Evolutionary conservation across 2,329 filamentous ascomycete genomes (phyloP), one percentile per base, ranked within the genome.

Genomic region (Nannizzia gypsea): DNA sequence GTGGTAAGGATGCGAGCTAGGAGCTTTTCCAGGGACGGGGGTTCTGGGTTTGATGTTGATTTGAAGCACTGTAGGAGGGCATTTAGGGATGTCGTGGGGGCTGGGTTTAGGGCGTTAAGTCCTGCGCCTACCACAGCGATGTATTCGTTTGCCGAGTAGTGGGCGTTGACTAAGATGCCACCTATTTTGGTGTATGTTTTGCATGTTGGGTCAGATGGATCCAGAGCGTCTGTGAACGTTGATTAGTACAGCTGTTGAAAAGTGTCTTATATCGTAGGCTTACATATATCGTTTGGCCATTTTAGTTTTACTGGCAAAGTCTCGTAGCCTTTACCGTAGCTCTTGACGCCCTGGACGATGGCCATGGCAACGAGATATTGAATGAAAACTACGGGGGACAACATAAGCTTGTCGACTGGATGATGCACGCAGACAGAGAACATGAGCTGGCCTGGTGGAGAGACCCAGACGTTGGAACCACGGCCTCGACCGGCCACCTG

Each of bases 271-370:
- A n/a, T n/a, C n/a, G n/a, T n/a, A n/a, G 31, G 73, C 80, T 72
- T 73, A 85, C 84, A 92, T 59, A 99, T 89, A 69, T 99, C 93
- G 68, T 99, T 99, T 9, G 93, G 93, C 93, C 93, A 99, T 73
- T 99, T 99, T 34, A 99, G 76, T 70, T 88, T 90, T 44, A 99
- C 80, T 0, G 89, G 88, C 3, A 97, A 72, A 0, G 83, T 78
- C 4, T 83, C 79, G 72, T 95, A 97, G 6, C 86, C 89, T 1
- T 74, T 73, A 56, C 86, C 90, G 69, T 97, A 97, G 26, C 79
- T 81, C 64, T 88, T 86, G 63, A 97, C 85, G 0, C 89, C 92
- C 63, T 89, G 83, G 2, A 95, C 87, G 46, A 92, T 87, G 44
- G 93, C 91, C 52, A 99, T 83, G 0, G 90, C 91, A 0, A 90